These are phyloP conservation scores for Stenogyne calaminthoides DNA, from an alignment of 305 asterid genomes.

Conservation along the genomic window DNA sequence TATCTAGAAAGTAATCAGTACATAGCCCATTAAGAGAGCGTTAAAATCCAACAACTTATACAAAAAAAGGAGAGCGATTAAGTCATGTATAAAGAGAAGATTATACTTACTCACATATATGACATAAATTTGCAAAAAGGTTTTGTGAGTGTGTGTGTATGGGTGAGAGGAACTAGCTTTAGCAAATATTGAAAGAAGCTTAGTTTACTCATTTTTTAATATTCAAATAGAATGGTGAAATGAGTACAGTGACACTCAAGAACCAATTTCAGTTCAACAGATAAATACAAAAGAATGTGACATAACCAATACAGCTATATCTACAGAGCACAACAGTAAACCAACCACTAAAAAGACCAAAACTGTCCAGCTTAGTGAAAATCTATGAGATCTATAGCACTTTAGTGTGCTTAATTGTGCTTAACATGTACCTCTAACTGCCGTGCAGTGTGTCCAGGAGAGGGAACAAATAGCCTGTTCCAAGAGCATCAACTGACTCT, in stretches of 20 bases:
- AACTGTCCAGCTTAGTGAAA: conserved; percentile 32
- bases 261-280: conserved; percentile 29
- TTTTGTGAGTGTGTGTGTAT: not conserved
- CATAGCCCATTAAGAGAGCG: conserved; percentile 13
- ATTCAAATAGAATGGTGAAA: conserved; percentile 17
- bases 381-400: conserved; percentile 32
- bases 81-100: conserved; percentile 1
- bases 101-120: not conserved
- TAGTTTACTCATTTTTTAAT: not conserved
- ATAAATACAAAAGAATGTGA: conserved; percentile 28
- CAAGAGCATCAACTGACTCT: conserved; percentile 71
- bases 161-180: not conserved
- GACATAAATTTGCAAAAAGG: not conserved
- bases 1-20: not conserved
- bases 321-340: conserved; percentile 21
- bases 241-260: conserved; percentile 33
- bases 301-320: conserved; percentile 24
- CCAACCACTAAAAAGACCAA: conserved; percentile 33
- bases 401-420: conserved; percentile 36
- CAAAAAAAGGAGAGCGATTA: not conserved
- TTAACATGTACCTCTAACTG: conserved; percentile 89
- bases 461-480: conserved; percentile 90
- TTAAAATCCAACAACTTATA: conserved; percentile 14
- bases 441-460: conserved; percentile 83
- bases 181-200: conserved; percentile 4